Conservation (phyloP, 2,329 filamentous ascomycete genomes). For the Sporothrix luriei region DNA sequence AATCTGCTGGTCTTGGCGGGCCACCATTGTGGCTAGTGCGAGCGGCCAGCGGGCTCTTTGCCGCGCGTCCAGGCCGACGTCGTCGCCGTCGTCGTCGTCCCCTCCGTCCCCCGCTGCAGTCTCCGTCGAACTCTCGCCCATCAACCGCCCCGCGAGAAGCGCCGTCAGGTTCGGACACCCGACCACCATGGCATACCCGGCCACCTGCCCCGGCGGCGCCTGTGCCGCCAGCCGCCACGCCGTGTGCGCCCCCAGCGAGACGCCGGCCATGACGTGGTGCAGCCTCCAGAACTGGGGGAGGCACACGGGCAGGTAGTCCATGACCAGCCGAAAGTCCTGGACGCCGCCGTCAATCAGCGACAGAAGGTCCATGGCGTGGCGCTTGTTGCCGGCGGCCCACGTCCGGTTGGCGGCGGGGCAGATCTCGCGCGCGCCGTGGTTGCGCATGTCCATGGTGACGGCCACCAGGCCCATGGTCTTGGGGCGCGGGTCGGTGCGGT, state of each 20-base stretch:
- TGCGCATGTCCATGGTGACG: conserved; percentile 26
- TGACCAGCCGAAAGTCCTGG: conserved; percentile 16
- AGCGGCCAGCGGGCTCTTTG: conserved; percentile 6
- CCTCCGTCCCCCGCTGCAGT: background rate
- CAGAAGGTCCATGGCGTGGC: conserved; percentile 21
- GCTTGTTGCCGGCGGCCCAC: conserved; percentile 18
- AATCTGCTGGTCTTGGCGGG: background rate
- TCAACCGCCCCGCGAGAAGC: background rate
- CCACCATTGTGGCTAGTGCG: background rate
- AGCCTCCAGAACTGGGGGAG: background rate
- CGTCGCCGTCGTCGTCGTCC: too few relatives aligned
- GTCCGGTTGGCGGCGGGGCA: background rate
- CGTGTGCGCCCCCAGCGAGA: conserved; percentile 15
- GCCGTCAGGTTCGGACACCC: conserved; percentile 7
- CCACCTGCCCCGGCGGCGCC: background rate
- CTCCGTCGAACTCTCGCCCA: background rate
- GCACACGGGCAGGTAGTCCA: conserved; percentile 22
- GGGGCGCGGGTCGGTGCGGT: background rate
- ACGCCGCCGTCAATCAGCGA: conserved; percentile 17
- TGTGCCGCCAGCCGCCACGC: conserved; percentile 20
- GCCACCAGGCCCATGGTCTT: conserved; percentile 8
- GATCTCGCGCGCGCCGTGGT: conserved; percentile 25
- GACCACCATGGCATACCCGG: conserved; percentile 13
- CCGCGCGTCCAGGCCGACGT: background rate
- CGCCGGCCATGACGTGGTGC: conserved; percentile 20